Evolutionary conservation across 805 yeast species (phyloP).

Genomic region (Wickerhamiella lipophila): DNA sequence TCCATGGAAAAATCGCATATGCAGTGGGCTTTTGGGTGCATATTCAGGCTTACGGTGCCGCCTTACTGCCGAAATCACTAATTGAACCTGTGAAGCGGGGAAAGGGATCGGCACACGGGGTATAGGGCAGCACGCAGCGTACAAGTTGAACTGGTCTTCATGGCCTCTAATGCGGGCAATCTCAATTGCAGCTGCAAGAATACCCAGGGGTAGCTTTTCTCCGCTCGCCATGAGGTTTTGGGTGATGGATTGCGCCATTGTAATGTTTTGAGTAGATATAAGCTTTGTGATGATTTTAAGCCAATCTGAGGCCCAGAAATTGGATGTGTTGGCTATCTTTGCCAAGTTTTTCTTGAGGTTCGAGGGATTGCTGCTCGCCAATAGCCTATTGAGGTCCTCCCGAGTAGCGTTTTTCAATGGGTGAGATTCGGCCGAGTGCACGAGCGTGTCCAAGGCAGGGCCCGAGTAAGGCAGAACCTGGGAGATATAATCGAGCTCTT

Average conservation of each 20-base stretch:
- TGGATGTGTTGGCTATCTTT: not conserved
- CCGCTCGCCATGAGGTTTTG: not conserved
- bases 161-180: not conserved
- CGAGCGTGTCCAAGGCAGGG: not conserved
- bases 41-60: not conserved
- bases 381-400: not conserved
- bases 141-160: not conserved
- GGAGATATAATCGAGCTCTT: not conserved
- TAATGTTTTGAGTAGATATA: not conserved
- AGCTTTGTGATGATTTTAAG: not conserved
- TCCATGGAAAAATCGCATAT: not conserved
- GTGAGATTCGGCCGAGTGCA: not conserved
- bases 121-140: not conserved
- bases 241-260: constrained; percentile 2
- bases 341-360: not conserved
- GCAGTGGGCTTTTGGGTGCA: not conserved
- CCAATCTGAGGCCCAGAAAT: constrained; percentile 1
- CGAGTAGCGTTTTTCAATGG: not conserved
- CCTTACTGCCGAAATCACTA: not conserved
- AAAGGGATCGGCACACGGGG: constrained; percentile 3
- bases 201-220: not conserved
- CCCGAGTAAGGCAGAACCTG: not conserved
- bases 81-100: not conserved
- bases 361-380: not conserved
- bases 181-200: not conserved